Evolutionary conservation across 1,284 basidiomycete genomes (phyloP), one percentile per base, ranked within the genome.

Genomic region (Sanghuangporus sanghuang): DNA sequence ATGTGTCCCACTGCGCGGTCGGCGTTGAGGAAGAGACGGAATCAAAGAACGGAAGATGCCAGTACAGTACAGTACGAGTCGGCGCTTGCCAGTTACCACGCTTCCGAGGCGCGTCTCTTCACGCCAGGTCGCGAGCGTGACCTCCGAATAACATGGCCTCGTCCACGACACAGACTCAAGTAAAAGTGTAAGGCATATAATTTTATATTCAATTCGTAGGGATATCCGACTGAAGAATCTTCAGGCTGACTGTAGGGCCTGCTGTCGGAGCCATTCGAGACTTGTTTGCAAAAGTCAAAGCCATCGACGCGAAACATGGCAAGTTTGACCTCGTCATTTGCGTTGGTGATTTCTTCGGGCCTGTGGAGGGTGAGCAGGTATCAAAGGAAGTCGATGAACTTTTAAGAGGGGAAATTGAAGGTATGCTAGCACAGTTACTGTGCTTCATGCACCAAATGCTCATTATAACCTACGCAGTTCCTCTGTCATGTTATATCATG

Each of bases 231-330:
- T 14, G 39, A 46, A 32, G 38, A 44, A 53, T 21, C 42, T 27
- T 12, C 39, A 96, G 95, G 68, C 81, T 98, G 61, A 89, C 93
- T 6, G 87, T 97, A 49, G 96, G 96, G 2, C 87, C 95, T 42
- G 87, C 92, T 12, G 78, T 82, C n/a, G 94, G 94, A 12, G 84
- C 85, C 0, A 85, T 98, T 68, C 75, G 77, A 48, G 83, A 87
- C 14, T 78, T 97, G 16, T 88, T 93, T 69, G 73, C 84, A 61
- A 98, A 97, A 79, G 83, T 97, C 67, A 86, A 85, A 59, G 80
- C 86, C 21, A 96, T 98, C 70, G 87, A 99, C 77, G 80, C 85
- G 63, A 98, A 98, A 74, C 92, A 98, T 76, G 96, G 96, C 62
- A 94, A 93, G 69, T 99, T 99, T 72, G 89, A 95, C 70, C 84